A percentile compares a stretch with the other conserved stretches of the same genome.
Conservation (phyloP, 805 yeast genomes). For the Cyberlindnera petersonii region DNA sequence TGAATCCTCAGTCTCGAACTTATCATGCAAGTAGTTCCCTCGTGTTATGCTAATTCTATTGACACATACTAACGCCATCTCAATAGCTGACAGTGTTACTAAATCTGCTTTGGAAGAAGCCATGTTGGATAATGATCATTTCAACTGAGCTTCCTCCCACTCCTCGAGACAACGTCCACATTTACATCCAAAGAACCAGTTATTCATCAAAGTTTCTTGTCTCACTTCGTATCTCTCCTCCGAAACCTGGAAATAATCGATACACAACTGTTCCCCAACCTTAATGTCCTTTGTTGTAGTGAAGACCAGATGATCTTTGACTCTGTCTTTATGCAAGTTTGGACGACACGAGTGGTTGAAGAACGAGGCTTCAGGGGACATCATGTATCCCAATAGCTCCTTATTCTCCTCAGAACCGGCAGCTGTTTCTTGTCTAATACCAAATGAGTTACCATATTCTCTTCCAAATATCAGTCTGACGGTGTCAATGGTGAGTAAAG, state of each 20-base stretch:
- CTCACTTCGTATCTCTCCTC: conserved; percentile 40
- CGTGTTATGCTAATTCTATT: not conserved
- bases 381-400: conserved; percentile 57
- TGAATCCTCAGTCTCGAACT: conserved; percentile 28
- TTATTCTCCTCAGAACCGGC: conserved; percentile 38
- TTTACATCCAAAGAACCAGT: conserved; percentile 59
- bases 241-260: conserved; percentile 54
- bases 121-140: conserved; percentile 33
- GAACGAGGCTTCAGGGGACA: conserved; percentile 60
- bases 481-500: conserved; percentile 33
- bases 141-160: conserved; percentile 16
- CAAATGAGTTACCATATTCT: conserved; percentile 66
- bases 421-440: conserved; percentile 52
- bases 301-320: conserved; percentile 39
- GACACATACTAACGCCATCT: conserved; percentile 8
- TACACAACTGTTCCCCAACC: conserved; percentile 49
- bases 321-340: conserved; percentile 46
- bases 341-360: conserved; percentile 67
- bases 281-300: conserved; percentile 37
- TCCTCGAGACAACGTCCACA: conserved; percentile 42
- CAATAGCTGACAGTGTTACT: conserved; percentile 32
- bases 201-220: conserved; percentile 38
- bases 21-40: conserved; percentile 28
- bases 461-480: conserved; percentile 50
- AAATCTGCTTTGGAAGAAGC: conserved; percentile 42